Evolutionary conservation across 1,139 yeast genomes (phyloP), one percentile per base, ranked within the genome.

Genomic region (Torulaspora pretoriensis): DNA sequence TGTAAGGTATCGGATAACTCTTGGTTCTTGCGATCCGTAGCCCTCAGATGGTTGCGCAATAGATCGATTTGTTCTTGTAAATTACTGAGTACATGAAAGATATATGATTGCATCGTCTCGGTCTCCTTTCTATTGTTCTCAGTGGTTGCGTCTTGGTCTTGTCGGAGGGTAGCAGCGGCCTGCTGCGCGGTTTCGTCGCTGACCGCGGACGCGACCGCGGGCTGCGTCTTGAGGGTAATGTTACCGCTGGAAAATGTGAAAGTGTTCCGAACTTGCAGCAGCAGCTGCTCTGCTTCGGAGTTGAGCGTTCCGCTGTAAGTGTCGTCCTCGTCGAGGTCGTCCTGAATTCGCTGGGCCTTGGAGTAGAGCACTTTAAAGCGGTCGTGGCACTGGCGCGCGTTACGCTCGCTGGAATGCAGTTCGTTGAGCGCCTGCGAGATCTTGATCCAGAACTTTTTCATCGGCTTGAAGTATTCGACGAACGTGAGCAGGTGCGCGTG

Each of bases 321-420:
- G 26, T 38, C 38, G 19, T 40, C 33, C 24, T 33, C 46, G 12
- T 34, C 27, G 10, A 30, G 22, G 13, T 33, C 35, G 19, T 40
- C 41, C 31, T 44, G 43, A 8, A 50, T 12, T 31, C 45, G 53
- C 24, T 35, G 40, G 7, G 55, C 53, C 45, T 51, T 56, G 4
- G 48, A 36, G 41, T 52, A 54, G 4, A 56, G 32, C 8, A 56
- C 57, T 38, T 53, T 55, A 36, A 55, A 56, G 35, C 60, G 47
- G 43, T 56, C 60, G 39, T 56, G 59, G 33, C 59, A 55, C 43
- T 56, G 60, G 34, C 60, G 46, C 12, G 52, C 46, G 40, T 56
- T 56, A 40, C 60, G 51, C 17, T 44, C 46, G 37, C 42, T 48
- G 4, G 45, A 45, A 35, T 48, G 48, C 30, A 45, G 46, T 16